These are phyloP conservation scores for Yueomyces sp. DNA, from an alignment of 805 yeast species.

Conservation along the genomic window DNA sequence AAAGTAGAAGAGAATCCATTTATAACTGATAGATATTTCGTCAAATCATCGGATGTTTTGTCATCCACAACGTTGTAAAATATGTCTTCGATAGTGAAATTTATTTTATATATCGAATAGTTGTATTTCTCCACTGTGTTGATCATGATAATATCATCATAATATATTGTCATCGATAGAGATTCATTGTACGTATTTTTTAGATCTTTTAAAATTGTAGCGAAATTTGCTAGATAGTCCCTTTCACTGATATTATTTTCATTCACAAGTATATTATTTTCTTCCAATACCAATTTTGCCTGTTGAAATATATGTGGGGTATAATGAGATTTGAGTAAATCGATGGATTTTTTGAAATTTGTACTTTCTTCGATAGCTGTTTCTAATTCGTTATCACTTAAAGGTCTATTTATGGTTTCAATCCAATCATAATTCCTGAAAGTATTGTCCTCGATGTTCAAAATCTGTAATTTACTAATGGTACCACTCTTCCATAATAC, in stretches of 20 bases:
- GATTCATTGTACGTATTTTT: slow-evolving; percentile 48
- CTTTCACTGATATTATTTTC: slow-evolving; percentile 5
- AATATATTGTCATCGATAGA: slow-evolving; percentile 33
- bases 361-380: slow-evolving; percentile 29
- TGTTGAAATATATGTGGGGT: slow-evolving; percentile 38
- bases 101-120: slow-evolving; percentile 18
- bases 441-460: slow-evolving; percentile 6
- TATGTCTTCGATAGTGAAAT: slow-evolving; percentile 18
- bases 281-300: slow-evolving; percentile 26
- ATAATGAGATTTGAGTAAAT: slow-evolving; percentile 35
- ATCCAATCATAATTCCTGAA: slow-evolving; percentile 15
- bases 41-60: slow-evolving; percentile 9
- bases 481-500: slow-evolving; percentile 55
- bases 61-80: slow-evolving; percentile 15
- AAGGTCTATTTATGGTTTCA: slow-evolving; percentile 14
- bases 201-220: slow-evolving; percentile 60
- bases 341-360: slow-evolving; percentile 2
- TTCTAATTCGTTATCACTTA: slow-evolving; percentile 24
- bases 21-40: slow-evolving; percentile 21
- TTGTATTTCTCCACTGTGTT: slow-evolving; percentile 21
- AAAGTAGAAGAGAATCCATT: slow-evolving; percentile 30
- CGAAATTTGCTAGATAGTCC: slow-evolving; percentile 56
- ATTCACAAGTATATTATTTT: slow-evolving; percentile 17
- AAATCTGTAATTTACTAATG: slow-evolving; percentile 31
- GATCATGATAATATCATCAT: slow-evolving; percentile 18